These are phyloP conservation scores for Penicillium sp. DNA, from an alignment of 2,329 filamentous ascomycete genomes.

Conservation along the genomic window DNA sequence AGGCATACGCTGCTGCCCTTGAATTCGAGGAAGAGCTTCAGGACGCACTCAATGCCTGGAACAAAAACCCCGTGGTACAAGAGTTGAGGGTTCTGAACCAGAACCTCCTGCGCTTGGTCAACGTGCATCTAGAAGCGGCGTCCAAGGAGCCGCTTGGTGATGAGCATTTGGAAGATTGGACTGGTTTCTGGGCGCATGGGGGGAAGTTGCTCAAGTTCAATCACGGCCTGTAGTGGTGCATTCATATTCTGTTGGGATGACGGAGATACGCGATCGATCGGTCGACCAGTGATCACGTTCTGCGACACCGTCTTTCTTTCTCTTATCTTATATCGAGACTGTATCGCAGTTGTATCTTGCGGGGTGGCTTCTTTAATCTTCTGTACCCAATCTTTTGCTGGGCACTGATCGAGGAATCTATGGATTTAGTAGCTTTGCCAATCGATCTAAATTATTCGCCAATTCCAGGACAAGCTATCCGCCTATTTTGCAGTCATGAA, in stretches of 20 bases:
- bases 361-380: too few relatives aligned
- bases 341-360: not conserved
- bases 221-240: not conserved
- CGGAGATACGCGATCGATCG: not conserved
- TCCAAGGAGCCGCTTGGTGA: not conserved
- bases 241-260: not conserved
- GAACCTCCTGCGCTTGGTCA: not conserved
- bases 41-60: not conserved
- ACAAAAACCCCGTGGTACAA: not conserved
- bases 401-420: too few relatives aligned
- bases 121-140: not conserved
- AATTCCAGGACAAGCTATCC: too few relatives aligned
- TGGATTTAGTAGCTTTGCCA: too few relatives aligned
- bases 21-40: not conserved
- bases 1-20: not conserved
- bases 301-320: not conserved
- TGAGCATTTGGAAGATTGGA: not conserved
- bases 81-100: not conserved
- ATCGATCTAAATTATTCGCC: too few relatives aligned
- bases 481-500: too few relatives aligned
- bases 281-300: not conserved
- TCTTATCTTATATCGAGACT: not conserved
- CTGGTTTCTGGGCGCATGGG: not conserved
- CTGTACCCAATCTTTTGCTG: too few relatives aligned
- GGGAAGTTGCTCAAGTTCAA: not conserved